These are phyloP conservation scores for Berberis vulgaris DNA, from an alignment of 164 flowering plant species.

Conservation along the genomic window DNA sequence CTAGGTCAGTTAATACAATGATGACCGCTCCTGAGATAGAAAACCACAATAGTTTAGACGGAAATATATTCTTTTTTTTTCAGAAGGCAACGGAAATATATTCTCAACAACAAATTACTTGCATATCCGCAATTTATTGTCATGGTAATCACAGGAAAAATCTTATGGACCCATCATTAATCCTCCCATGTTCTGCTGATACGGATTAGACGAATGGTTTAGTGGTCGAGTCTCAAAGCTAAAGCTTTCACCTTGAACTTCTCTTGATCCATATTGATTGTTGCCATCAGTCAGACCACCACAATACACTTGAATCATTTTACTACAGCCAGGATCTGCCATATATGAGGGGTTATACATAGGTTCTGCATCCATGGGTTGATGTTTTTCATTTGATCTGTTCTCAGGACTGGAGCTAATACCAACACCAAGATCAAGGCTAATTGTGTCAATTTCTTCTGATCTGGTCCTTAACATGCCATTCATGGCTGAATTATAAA, in stretches of 20 bases:
- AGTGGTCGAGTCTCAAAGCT: slow-evolving; percentile 31
- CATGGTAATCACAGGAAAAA: not conserved
- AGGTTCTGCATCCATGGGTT: slow-evolving; percentile 14
- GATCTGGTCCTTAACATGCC: slow-evolving; percentile 27
- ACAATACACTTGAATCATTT: slow-evolving; percentile 22
- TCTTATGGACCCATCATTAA: slow-evolving; percentile 54
- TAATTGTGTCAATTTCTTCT: slow-evolving; percentile 42
- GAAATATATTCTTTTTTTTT: too few species aligned
- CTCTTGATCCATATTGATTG: slow-evolving; percentile 40
- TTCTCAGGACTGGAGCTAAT: slow-evolving; percentile 40
- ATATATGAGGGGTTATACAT: slow-evolving; percentile 16
- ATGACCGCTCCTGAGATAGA: not conserved
- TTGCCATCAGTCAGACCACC: slow-evolving; percentile 35
- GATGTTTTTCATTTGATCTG: slow-evolving; percentile 30
- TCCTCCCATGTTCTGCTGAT: slow-evolving; percentile 51
- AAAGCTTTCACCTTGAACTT: slow-evolving; percentile 32
- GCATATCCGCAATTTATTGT: slow-evolving; percentile 3
- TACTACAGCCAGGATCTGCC: slow-evolving; percentile 8
- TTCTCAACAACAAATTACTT: too few species aligned
- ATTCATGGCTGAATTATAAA: slow-evolving; percentile 15
- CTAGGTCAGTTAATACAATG: slow-evolving; percentile 6
- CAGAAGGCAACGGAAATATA: too few species aligned
- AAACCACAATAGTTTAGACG: not conserved
- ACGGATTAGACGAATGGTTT: slow-evolving; percentile 43
- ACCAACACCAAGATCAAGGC: slow-evolving; percentile 91